phyloP scores from a whole-genome alignment of 225 moss, liverwort and hornwort genomes.

The Lunularia cruciata region DNA sequence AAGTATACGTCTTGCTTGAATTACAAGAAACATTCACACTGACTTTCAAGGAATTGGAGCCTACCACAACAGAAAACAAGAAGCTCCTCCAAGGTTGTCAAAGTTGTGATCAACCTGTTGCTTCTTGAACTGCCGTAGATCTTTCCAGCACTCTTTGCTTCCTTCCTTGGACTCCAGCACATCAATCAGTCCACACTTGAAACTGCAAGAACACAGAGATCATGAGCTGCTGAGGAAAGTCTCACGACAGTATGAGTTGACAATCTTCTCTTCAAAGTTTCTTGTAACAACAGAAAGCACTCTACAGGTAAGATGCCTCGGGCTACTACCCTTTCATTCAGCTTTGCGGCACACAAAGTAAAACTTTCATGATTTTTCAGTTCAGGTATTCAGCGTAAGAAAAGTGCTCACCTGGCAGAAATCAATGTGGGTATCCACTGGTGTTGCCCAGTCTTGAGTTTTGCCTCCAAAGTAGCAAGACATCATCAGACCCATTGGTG shows the following conservation, averaged over 20 bases:
- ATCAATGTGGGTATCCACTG: conserved; percentile 39
- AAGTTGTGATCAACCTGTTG: conserved; percentile 17
- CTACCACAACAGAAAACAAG: not conserved
- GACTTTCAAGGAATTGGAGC: not conserved
- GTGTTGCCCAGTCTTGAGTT: conserved; percentile 40
- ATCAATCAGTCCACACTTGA: conserved; percentile 32
- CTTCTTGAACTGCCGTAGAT: not conserved
- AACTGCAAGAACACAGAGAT: conserved; percentile 24
- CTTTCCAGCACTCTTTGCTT: not conserved
- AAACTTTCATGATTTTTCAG: not conserved
- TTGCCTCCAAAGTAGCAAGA: conserved; percentile 48
- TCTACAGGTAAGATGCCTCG: not conserved
- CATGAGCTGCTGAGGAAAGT: not conserved
- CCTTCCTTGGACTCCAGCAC: not conserved
- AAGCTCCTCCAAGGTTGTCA: not conserved
- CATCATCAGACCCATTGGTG: conserved; percentile 27
- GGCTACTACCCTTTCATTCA: not conserved
- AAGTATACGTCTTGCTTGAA: not conserved
- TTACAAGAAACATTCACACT: not conserved
- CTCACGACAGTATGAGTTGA: not conserved
- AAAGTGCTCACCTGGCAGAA: conserved; percentile 31
- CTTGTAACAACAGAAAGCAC: not conserved
- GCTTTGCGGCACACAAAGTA: not conserved
- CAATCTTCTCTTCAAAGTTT: not conserved
- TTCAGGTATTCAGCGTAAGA: not conserved